phyloP scores from a whole-genome alignment of 2,329 filamentous ascomycete genomes.

The Coniosporium tulheliwenetii region DNA sequence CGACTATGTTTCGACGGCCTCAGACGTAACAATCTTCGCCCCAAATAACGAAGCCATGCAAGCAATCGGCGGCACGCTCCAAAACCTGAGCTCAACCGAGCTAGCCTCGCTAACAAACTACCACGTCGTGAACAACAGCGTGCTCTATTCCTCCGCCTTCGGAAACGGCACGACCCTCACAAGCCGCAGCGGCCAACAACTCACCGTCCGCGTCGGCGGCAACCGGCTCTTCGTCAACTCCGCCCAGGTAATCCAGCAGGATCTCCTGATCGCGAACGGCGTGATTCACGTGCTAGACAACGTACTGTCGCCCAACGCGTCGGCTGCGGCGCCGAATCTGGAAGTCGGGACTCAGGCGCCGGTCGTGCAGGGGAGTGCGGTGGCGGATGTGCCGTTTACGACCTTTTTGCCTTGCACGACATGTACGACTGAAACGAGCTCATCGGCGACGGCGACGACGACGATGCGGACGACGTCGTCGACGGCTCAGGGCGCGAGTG shows the following conservation, averaged over 20 bases:
- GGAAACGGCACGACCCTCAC: constrained; percentile 12
- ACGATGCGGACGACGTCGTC: background rate
- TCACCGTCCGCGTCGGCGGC: constrained; percentile 28
- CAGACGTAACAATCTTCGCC: constrained; percentile 15
- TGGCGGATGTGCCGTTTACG: background rate
- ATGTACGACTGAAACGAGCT: background rate
- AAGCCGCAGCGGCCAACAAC: constrained; percentile 13
- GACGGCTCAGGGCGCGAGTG: too few relatives aligned
- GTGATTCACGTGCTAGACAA: constrained; percentile 39
- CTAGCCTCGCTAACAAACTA: constrained; percentile 18
- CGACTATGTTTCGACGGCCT: constrained; percentile 7
- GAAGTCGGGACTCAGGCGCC: constrained; percentile 19
- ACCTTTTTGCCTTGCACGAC: background rate
- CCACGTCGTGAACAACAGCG: constrained; percentile 15
- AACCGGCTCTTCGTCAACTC: constrained; percentile 33
- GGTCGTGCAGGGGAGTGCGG: constrained; percentile 6
- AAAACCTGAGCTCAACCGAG: constrained; percentile 11
- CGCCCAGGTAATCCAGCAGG: constrained; percentile 32
- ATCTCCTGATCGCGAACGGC: constrained; percentile 39
- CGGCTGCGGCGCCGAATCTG: constrained; percentile 21
- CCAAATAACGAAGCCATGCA: constrained; percentile 16
- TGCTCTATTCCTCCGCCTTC: constrained; percentile 16
- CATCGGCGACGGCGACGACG: background rate
- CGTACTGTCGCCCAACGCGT: constrained; percentile 29
- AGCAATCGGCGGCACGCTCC: constrained; percentile 17